Conservation (phyloP, 257 asterid species). For the Prunella vulgaris region DNA sequence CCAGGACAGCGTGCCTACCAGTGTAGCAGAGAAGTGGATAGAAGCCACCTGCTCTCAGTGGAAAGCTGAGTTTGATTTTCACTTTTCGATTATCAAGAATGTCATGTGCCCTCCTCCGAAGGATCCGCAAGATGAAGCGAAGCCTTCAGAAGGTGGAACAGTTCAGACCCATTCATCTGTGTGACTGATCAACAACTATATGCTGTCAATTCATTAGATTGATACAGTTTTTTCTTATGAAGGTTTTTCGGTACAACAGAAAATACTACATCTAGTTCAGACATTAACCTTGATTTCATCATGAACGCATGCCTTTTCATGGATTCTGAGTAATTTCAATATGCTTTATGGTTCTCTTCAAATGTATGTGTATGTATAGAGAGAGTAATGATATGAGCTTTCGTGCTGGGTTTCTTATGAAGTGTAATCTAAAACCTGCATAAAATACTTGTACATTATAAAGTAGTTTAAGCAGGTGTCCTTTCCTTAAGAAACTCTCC, state of each 20-base stretch:
- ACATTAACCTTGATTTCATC: background rate
- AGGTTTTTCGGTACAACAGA: background rate
- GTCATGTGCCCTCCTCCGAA: conserved; percentile 45
- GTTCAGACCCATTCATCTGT: conserved; percentile 27
- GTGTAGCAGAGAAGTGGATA: conserved; percentile 88
- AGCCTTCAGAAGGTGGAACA: conserved; percentile 24
- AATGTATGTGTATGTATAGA: too few species aligned
- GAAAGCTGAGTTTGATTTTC: conserved; percentile 69
- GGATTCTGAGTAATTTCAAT: background rate
- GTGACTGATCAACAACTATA: conserved; percentile 18
- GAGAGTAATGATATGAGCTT: too few species aligned
- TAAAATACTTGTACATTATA: too few species aligned
- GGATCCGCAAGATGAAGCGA: conserved; percentile 13
- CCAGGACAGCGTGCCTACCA: conserved; percentile 76
- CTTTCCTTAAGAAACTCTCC: too few species aligned
- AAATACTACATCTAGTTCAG: background rate
- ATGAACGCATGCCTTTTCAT: background rate
- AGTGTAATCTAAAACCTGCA: too few species aligned
- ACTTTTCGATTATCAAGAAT: conserved; percentile 64
- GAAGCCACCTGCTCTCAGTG: conserved; percentile 62
- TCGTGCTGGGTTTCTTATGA: too few species aligned
- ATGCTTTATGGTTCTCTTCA: background rate
- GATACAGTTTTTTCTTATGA: background rate
- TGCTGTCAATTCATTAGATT: background rate
- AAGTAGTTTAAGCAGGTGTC: too few species aligned